Evolutionary conservation across 192 early-diverging fungal species (phyloP), one percentile per base, ranked within the genome.

Genomic region (Lunasporangiospora selenospora): DNA sequence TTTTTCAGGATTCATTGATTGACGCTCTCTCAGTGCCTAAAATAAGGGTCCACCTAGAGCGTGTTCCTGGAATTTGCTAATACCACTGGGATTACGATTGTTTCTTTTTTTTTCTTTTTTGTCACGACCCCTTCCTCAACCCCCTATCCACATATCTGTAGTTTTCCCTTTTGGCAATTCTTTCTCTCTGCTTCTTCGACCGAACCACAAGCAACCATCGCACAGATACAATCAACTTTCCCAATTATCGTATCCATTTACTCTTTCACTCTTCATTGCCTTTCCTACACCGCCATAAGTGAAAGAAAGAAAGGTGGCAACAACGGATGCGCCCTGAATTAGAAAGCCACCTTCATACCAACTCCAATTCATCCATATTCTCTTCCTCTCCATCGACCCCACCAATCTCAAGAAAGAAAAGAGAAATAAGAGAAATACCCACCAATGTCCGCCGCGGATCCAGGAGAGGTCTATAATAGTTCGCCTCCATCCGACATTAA

Each of bases 21-120:
- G n/a, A n/a, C n/a, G n/a, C n/a, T n/a, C n/a, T n/a, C n/a, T n/a
- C n/a, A n/a, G n/a, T n/a, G n/a, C n/a, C n/a, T n/a, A n/a, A n/a
- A n/a, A n/a, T n/a, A n/a, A n/a, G n/a, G n/a, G n/a, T n/a, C n/a
- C n/a, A n/a, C n/a, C n/a, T n/a, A n/a, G n/a, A n/a, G 1, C 26
- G 12, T 44, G 5, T n/a, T 44, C 19, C 30, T 56, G 41, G 23
- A n/a, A 31, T 42, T 43, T 18, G 8, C 37, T 38, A 39, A 18
- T 33, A 6, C 24, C 52, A 24, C 36, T 54, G 36, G 21, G 7
- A 21, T 36, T 43, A 2, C 21, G 33, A 21, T 32, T 44, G 34
- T 43, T 37, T 52, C 33, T 41, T 37, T 53, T 33, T 49, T 51
- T 29, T 42, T 18, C 30, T 29, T 48, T 21, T n/a, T 38, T 43